Conservation (phyloP, 2,329 filamentous ascomycete genomes). For the Fusarium duplospermum region DNA sequence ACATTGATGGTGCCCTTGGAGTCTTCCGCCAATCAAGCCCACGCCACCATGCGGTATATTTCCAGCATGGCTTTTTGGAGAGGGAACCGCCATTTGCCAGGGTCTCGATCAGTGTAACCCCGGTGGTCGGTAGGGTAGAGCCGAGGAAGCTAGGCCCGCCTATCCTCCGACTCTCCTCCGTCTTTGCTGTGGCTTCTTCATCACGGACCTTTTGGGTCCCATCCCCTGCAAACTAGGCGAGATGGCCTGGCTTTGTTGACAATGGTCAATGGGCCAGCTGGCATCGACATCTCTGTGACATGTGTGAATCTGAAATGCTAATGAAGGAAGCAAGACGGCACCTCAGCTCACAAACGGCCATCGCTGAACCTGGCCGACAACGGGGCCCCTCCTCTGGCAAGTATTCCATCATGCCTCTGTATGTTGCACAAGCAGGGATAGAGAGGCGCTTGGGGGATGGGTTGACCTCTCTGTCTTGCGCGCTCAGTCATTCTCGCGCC, state of each 20-base stretch:
- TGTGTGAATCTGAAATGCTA: background rate
- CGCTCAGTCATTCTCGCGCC: slow-evolving; percentile 28
- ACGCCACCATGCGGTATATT: slow-evolving; percentile 40
- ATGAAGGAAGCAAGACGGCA: background rate
- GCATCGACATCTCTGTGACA: background rate
- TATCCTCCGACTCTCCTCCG: slow-evolving; percentile 32
- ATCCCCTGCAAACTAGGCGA: background rate
- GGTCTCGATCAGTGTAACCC: slow-evolving; percentile 41
- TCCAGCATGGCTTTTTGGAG: slow-evolving; percentile 24
- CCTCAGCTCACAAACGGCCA: background rate
- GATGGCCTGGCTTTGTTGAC: background rate
- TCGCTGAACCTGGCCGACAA: background rate
- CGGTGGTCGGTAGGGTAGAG: slow-evolving; percentile 37
- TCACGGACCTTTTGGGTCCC: background rate
- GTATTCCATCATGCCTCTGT: background rate
- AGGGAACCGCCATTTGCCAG: slow-evolving; percentile 26
- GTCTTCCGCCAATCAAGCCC: slow-evolving; percentile 38
- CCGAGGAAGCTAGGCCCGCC: slow-evolving; percentile 44
- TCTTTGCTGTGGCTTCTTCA: slow-evolving; percentile 19
- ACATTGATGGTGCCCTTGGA: slow-evolving; percentile 23
- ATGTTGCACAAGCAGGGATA: slow-evolving; percentile 31
- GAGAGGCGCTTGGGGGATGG: slow-evolving; percentile 28
- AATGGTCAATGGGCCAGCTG: background rate
- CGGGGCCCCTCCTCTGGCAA: background rate
- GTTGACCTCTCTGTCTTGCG: slow-evolving; percentile 11